phyloP scores from a whole-genome alignment of 148 eudicot species.

The Vaccinium myrtillus region DNA sequence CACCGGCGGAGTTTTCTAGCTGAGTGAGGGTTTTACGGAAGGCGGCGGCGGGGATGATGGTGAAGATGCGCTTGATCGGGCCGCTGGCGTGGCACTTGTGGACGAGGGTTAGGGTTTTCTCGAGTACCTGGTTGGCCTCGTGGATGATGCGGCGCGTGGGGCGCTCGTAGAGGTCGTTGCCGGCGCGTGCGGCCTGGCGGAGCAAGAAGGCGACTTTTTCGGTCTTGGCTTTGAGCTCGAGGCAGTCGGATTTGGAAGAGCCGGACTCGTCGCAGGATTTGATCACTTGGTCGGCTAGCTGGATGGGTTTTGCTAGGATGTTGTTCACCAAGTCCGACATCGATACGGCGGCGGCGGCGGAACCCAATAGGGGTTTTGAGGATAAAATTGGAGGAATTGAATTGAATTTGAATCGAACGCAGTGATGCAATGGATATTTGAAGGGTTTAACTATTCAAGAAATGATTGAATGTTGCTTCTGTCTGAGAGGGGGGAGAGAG shows the following conservation, averaged over 20 bases:
- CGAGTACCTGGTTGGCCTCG: slow-evolving; percentile 11
- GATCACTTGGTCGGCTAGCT: slow-evolving; percentile 8
- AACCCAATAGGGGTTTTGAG: neutral
- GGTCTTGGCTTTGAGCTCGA: slow-evolving; percentile 7
- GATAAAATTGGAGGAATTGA: too few relatives aligned
- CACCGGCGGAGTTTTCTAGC: slow-evolving; percentile 18
- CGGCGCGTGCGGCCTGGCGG: slow-evolving; percentile 17
- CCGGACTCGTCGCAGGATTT: slow-evolving; percentile 13
- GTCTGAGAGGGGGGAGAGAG: neutral
- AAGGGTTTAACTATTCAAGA: neutral
- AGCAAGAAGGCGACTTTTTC: neutral
- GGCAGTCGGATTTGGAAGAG: slow-evolving; percentile 8
- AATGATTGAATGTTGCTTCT: neutral
- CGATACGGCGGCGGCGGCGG: neutral
- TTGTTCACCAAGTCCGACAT: slow-evolving; percentile 17
- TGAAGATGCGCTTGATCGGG: slow-evolving; percentile 9
- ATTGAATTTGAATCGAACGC: too few relatives aligned
- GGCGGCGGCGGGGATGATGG: slow-evolving; percentile 8
- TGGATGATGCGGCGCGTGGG: slow-evolving; percentile 21
- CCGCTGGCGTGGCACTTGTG: neutral
- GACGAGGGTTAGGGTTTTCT: slow-evolving; percentile 8
- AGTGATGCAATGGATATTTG: too few relatives aligned
- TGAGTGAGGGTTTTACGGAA: slow-evolving; percentile 4
- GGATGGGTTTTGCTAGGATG: slow-evolving; percentile 13
- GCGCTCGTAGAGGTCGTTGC: slow-evolving; percentile 17